Evolutionary conservation across 148 eudicot species (phyloP).

Genomic region (Chenopodium formosanum): DNA sequence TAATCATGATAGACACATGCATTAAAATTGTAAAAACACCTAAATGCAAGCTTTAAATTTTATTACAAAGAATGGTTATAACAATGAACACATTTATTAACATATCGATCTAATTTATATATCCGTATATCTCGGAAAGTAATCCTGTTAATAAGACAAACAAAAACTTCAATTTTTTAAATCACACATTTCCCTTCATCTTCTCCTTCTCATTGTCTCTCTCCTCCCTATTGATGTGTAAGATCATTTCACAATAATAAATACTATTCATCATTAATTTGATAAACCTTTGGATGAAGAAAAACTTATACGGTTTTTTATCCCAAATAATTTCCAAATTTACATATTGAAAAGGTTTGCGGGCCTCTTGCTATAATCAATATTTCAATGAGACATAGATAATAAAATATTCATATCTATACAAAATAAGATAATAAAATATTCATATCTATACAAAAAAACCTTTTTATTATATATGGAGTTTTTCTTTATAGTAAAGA

Average conservation of each 20-base stretch:
- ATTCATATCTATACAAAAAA: no score
- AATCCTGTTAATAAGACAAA: background rate
- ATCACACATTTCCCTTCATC: constrained; percentile 1
- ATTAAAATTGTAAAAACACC: no score
- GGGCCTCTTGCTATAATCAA: background rate
- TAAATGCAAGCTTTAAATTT: no score
- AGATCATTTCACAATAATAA: background rate
- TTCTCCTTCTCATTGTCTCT: background rate
- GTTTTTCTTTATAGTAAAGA: background rate
- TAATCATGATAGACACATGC: no score
- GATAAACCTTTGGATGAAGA: background rate
- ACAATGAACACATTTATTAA: background rate
- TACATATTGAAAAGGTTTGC: background rate
- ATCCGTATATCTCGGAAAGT: background rate
- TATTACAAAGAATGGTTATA: background rate
- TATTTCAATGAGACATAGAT: background rate
- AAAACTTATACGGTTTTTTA: background rate
- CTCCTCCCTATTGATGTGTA: background rate
- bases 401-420: no score
- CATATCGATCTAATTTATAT: background rate
- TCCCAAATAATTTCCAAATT: background rate
- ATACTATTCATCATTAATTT: background rate
- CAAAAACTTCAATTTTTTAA: background rate
- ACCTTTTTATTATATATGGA: no score
- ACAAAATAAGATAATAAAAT: no score